Evolutionary conservation across 345 rosid species (phyloP).

Genomic region (Salix caprea): DNA sequence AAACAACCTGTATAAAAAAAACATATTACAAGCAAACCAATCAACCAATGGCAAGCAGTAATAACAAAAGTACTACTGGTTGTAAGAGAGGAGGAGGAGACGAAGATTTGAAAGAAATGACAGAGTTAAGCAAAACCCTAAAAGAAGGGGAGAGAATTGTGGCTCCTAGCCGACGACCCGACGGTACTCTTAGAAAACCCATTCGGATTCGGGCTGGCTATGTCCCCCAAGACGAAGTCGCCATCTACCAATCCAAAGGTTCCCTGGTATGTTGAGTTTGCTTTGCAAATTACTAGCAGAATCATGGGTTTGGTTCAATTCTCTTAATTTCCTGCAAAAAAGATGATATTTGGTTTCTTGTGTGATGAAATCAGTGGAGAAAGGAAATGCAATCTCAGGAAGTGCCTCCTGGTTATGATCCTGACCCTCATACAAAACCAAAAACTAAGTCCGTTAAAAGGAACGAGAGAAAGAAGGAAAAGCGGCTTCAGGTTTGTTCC

Average conservation of each 20-base stretch:
- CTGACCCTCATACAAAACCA: background rate
- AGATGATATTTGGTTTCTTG: background rate
- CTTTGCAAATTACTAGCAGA: background rate
- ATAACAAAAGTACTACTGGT: background rate
- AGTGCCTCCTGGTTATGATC: background rate
- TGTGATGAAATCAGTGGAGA: background rate
- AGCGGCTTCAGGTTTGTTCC: constrained; percentile 56
- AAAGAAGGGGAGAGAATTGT: constrained; percentile 94
- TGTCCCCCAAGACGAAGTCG: constrained; percentile 85
- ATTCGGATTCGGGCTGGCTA: constrained; percentile 86
- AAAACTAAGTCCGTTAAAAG: constrained; percentile 67
- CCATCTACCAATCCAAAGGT: constrained; percentile 83
- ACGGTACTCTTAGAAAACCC: constrained; percentile 85
- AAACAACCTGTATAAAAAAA: no score
- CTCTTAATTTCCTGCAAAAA: background rate
- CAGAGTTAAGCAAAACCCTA: constrained; percentile 77
- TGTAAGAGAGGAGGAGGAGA: constrained; percentile 34
- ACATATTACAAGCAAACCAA: background rate
- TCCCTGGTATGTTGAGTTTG: constrained; percentile 49
- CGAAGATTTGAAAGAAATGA: constrained; percentile 49
- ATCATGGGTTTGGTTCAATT: background rate
- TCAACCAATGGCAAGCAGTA: constrained; percentile 3
- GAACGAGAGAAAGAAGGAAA: constrained; percentile 84
- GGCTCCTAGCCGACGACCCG: constrained; percentile 83
- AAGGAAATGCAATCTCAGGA: background rate